Conservation (phyloP, 345 rosid genomes). For the Camelina sativa region DNA sequence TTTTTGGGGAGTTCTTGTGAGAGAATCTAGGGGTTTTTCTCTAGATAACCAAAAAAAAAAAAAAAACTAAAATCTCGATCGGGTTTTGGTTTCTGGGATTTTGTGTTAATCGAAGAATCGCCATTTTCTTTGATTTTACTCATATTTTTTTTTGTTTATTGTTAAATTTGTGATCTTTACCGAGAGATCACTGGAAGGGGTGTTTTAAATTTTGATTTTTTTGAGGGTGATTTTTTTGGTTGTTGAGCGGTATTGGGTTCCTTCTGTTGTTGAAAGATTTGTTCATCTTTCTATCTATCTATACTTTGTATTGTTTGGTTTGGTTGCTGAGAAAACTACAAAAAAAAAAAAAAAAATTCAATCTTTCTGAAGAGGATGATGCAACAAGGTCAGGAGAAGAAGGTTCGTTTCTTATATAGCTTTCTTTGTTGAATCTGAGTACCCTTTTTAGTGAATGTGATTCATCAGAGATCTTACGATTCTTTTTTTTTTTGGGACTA, state of each 20-base stretch:
- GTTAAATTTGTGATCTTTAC: constrained; percentile 20
- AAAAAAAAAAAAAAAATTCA: no score
- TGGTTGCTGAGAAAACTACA: constrained; percentile 18
- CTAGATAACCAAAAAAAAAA: not conserved
- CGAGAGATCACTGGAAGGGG: constrained; percentile 4
- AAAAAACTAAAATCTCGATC: not conserved
- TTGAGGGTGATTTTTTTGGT: no score
- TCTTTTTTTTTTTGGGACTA: constrained; percentile 4
- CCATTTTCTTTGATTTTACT: constrained; percentile 33
- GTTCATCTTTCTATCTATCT: constrained; percentile 10
- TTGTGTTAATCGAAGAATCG: constrained; percentile 30
- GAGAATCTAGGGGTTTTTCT: constrained; percentile 35
- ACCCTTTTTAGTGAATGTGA: not conserved
- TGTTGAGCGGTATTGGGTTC: constrained; percentile 27
- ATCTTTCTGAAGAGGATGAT: constrained; percentile 6
- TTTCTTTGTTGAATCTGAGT: not conserved
- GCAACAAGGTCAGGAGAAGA: constrained; percentile 53
- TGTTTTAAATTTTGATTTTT: not conserved
- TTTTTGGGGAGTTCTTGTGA: not conserved
- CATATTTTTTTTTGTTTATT: no score
- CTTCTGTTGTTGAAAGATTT: constrained; percentile 1
- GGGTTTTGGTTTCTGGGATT: constrained; percentile 30
- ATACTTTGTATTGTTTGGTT: constrained; percentile 10
- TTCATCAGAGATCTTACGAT: not conserved
- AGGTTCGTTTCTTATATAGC: constrained; percentile 35